Evolutionary conservation across 2,329 filamentous ascomycete genomes (phyloP).

Genomic region (Clarireedia homoeocarpa): DNA sequence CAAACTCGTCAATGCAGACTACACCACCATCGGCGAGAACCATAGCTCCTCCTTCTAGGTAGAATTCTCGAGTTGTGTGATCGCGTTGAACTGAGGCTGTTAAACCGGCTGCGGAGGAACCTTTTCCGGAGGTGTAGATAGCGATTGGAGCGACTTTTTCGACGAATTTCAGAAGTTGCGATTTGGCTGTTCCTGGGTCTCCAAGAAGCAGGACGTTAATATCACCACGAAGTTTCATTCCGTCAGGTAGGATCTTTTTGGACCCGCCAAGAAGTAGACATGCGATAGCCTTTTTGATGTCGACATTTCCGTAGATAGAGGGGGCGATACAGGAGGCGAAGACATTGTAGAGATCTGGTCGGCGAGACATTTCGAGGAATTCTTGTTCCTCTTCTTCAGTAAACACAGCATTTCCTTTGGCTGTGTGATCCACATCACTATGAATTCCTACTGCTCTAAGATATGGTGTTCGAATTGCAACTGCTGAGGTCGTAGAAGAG

Average conservation of each 20-base stretch:
- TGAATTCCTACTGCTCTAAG: slow-evolving; percentile 87
- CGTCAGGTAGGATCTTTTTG: slow-evolving; percentile 95
- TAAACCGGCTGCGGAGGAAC: slow-evolving; percentile 92
- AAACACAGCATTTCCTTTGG: slow-evolving; percentile 77
- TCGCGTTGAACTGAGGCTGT: slow-evolving; percentile 96
- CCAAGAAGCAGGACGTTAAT: slow-evolving; percentile 96
- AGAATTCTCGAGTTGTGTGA: slow-evolving; percentile 87
- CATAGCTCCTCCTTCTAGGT: slow-evolving; percentile 97
- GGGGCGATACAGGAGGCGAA: slow-evolving; percentile 92
- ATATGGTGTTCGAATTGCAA: slow-evolving; percentile 93
- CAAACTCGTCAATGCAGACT: slow-evolving; percentile 98
- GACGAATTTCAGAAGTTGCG: slow-evolving; percentile 93
- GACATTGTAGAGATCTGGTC: slow-evolving; percentile 84
- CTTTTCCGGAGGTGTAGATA: slow-evolving; percentile 98
- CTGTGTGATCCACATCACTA: slow-evolving; percentile 80
- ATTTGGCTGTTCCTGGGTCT: slow-evolving; percentile 97
- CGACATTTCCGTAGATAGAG: slow-evolving; percentile 90
- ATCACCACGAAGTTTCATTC: slow-evolving; percentile 94
- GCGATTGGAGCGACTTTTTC: slow-evolving; percentile 94
- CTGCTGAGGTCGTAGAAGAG: slow-evolving; percentile 64
- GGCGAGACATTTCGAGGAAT: slow-evolving; percentile 81
- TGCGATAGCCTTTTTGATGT: slow-evolving; percentile 96
- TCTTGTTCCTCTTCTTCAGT: slow-evolving; percentile 96
- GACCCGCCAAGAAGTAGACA: slow-evolving; percentile 90
- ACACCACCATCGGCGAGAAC: slow-evolving; percentile 94